Conservation (phyloP, 305 asterid species). For the Fraxinus sp. region DNA sequence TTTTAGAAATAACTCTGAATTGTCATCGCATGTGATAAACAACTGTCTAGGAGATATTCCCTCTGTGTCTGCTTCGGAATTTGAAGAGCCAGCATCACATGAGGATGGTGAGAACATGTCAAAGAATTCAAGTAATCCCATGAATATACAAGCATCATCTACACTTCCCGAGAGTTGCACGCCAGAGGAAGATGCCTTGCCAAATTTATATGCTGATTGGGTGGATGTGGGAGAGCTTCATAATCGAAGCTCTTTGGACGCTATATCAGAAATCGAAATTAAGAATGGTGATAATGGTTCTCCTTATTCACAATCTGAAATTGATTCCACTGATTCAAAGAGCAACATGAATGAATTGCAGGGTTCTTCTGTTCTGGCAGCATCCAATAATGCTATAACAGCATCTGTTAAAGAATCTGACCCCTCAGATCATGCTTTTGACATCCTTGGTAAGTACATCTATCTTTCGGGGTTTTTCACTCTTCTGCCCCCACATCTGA, state of each 20-base stretch:
- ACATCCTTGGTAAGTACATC: slow-evolving; percentile 48
- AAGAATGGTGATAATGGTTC: slow-evolving; percentile 49
- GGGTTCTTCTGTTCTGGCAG: slow-evolving; percentile 42
- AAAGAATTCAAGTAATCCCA: slow-evolving; percentile 30
- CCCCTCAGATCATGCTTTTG: slow-evolving; percentile 33
- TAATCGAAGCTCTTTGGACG: slow-evolving; percentile 48
- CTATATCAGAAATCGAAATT: slow-evolving; percentile 56
- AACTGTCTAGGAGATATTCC: slow-evolving; percentile 36
- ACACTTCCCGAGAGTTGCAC: slow-evolving; percentile 35
- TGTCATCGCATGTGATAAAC: slow-evolving; percentile 31
- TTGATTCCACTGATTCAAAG: slow-evolving; percentile 52
- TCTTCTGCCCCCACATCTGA: slow-evolving; percentile 8
- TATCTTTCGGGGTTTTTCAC: slow-evolving; percentile 13
- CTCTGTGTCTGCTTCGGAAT: slow-evolving; percentile 31
- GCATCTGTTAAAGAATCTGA: slow-evolving; percentile 43
- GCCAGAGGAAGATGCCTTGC: slow-evolving; percentile 43
- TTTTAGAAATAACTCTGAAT: slow-evolving; percentile 37
- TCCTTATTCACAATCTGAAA: slow-evolving; percentile 59
- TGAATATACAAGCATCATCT: slow-evolving; percentile 37
- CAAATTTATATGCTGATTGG: slow-evolving; percentile 33
- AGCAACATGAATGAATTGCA: slow-evolving; percentile 47
- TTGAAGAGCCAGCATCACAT: slow-evolving; percentile 47
- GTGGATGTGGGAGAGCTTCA: slow-evolving; percentile 49
- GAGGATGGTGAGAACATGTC: slow-evolving; percentile 38
- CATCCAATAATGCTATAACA: slow-evolving; percentile 28